These are phyloP conservation scores for Triticum turgidum DNA, from an alignment of 176 grass and related monocot species.

Conservation along the genomic window DNA sequence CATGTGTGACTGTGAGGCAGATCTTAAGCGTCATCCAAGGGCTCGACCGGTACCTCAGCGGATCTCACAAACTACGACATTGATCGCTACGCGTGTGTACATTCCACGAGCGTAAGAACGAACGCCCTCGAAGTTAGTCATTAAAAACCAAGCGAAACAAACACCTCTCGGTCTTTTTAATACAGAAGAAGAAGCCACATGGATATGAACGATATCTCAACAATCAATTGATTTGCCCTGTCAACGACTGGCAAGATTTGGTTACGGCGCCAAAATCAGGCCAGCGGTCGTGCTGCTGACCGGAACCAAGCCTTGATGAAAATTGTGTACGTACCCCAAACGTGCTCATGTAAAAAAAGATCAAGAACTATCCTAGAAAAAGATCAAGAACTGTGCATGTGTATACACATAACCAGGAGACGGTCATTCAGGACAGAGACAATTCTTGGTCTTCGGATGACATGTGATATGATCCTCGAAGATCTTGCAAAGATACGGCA, in stretches of 20 bases:
- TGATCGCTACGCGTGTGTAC: neutral
- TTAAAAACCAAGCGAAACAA: neutral
- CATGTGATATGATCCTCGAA: constrained; percentile 24
- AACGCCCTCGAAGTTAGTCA: neutral
- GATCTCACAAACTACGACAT: constrained; percentile 27
- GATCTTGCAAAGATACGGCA: constrained; percentile 33
- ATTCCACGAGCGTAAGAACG: neutral
- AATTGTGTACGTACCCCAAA: neutral
- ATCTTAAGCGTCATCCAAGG: constrained; percentile 20
- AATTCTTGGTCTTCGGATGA: constrained; percentile 23
- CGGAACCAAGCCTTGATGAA: neutral
- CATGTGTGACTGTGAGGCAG: no score
- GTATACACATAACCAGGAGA: neutral
- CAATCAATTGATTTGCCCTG: neutral
- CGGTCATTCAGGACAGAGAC: neutral
- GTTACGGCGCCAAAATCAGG: neutral
- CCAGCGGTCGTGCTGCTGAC: neutral
- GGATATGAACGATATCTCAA: neutral
- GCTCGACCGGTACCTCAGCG: constrained; percentile 6
- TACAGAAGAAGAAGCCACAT: constrained; percentile 5
- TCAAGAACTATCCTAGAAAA: neutral
- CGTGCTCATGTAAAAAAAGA: neutral
- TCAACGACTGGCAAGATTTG: neutral
- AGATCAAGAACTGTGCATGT: neutral
- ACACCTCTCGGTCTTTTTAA: neutral